Conservation (phyloP, 148 eudicot genomes). For the Dianthus caryophyllus region DNA sequence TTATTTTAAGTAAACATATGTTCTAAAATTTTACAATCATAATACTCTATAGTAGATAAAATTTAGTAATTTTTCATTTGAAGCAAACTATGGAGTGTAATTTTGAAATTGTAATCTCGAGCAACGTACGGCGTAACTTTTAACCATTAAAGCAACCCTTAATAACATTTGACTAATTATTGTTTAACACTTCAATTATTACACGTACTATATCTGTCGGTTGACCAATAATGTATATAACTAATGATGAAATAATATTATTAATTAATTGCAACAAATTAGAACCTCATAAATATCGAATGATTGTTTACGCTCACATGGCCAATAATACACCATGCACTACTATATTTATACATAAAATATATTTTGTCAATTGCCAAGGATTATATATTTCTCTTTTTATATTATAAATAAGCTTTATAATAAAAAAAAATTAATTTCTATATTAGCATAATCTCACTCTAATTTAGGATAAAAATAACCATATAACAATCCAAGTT, state of each 20-base stretch:
- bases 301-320: conserved; percentile 30
- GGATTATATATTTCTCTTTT: no score
- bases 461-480: no score
- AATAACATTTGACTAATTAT: neutral
- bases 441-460: no score
- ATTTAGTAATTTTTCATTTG: neutral
- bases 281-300: conserved; percentile 15
- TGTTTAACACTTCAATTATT: neutral
- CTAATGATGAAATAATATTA: conserved; percentile 2
- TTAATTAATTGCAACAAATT: conserved; percentile 10
- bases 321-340: conserved; percentile 24
- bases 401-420: no score
- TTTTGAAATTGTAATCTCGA: neutral
- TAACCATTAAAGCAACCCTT: conserved; percentile 9
- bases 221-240: neutral
- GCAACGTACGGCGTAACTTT: neutral
- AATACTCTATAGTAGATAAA: no score
- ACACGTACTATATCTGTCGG: conserved; percentile 5
- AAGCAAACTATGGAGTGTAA: neutral
- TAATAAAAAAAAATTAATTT: no score
- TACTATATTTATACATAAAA: conserved; percentile 15
- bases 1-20: neutral
- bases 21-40: neutral
- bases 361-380: no score
- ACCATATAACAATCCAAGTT: no score